Evolutionary conservation across 148 eudicot genomes (phyloP).

Genomic region (Nepenthes gracilis): DNA sequence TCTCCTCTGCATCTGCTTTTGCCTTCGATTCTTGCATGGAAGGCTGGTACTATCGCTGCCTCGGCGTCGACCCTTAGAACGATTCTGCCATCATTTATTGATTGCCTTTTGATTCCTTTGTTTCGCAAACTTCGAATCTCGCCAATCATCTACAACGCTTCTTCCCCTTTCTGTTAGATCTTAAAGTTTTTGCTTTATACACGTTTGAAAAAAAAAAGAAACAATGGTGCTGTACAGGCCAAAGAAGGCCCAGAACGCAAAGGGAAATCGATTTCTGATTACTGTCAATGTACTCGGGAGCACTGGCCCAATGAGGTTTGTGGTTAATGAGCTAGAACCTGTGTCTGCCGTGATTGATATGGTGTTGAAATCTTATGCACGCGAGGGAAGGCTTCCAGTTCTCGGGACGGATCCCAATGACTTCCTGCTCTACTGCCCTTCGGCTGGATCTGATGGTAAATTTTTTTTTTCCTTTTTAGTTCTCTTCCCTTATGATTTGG

Average conservation of each 20-base stretch:
- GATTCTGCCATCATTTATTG: background rate
- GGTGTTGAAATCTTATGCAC: slow-evolving; percentile 49
- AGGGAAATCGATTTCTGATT: slow-evolving; percentile 46
- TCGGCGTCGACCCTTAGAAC: slow-evolving; percentile 21
- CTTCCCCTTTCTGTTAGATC: background rate
- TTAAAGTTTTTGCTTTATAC: background rate
- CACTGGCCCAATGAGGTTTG: slow-evolving; percentile 55
- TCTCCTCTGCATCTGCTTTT: slow-evolving; percentile 8
- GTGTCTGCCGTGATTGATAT: slow-evolving; percentile 35
- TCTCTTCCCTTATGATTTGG: background rate
- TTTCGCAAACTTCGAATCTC: background rate
- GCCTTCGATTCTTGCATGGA: slow-evolving; percentile 46
- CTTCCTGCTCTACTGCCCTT: slow-evolving; percentile 42
- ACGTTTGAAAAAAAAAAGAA: background rate
- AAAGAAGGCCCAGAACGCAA: slow-evolving; percentile 19
- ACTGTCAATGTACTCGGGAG: slow-evolving; percentile 58
- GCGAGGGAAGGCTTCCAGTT: slow-evolving; percentile 63
- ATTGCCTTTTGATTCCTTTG: background rate
- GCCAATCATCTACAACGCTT: no score
- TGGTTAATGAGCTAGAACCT: slow-evolving; percentile 48
- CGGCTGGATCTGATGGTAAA: slow-evolving; percentile 45
- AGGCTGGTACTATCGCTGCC: slow-evolving; percentile 63
- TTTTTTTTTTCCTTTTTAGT: background rate
- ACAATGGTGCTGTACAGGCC: slow-evolving; percentile 26
- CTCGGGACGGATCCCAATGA: slow-evolving; percentile 39